phyloP scores from a whole-genome alignment of 1,284 basidiomycete species.

The Apiotrichum akiyoshidainum region DNA sequence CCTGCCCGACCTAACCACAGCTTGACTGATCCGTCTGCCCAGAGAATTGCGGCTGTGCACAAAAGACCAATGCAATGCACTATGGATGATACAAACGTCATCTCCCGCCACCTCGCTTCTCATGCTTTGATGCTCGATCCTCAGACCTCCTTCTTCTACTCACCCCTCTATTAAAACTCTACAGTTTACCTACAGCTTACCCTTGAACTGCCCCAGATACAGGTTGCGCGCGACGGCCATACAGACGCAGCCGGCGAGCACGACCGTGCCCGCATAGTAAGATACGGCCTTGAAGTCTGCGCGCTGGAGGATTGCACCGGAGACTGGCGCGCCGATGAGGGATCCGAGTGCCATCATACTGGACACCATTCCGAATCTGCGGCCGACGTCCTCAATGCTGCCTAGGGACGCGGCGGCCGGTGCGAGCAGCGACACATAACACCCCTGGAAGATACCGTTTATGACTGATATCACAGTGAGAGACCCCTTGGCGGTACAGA shows the following conservation, averaged over 20 bases:
- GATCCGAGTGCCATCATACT: slow-evolving; percentile 19
- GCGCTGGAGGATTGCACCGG: slow-evolving; percentile 14
- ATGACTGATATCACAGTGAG: slow-evolving; percentile 22
- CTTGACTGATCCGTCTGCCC: too few relatives aligned
- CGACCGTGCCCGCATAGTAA: slow-evolving; percentile 19
- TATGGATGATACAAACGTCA: not conserved
- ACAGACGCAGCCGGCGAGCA: slow-evolving; percentile 11
- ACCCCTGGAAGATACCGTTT: slow-evolving; percentile 28
- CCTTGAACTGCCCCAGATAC: slow-evolving; percentile 1
- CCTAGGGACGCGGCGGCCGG: slow-evolving; percentile 29
- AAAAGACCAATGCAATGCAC: not conserved
- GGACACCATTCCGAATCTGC: slow-evolving; percentile 28
- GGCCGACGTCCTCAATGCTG: slow-evolving; percentile 25
- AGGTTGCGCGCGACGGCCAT: not conserved
- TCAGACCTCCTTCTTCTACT: too few relatives aligned
- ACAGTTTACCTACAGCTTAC: not conserved
- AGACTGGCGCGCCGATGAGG: slow-evolving; percentile 20
- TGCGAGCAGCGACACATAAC: slow-evolving; percentile 27
- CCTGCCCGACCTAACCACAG: too few relatives aligned
- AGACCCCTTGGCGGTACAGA: slow-evolving; percentile 15
- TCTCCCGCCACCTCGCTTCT: too few relatives aligned
- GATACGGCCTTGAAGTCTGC: slow-evolving; percentile 19
- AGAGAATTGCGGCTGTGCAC: not conserved
- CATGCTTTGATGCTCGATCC: too few relatives aligned
- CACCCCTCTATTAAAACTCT: too few relatives aligned